Evolutionary conservation across 2,329 filamentous ascomycete genomes (phyloP).

Genomic region (Diaporthe australafricana): DNA sequence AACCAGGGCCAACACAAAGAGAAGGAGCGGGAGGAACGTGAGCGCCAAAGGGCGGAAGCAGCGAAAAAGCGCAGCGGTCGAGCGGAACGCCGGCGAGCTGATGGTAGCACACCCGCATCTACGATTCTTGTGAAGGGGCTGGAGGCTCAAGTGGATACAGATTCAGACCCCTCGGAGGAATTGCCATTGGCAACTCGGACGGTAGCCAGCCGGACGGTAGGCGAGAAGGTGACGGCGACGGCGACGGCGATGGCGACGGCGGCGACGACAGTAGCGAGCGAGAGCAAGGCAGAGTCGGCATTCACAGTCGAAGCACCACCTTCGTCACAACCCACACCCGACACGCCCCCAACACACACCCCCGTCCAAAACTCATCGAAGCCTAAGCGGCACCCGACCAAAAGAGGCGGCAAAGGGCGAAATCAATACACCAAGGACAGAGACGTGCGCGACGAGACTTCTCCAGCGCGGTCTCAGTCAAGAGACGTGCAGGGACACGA

Average conservation of each 20-base stretch:
- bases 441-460: constrained; percentile 68
- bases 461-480: constrained; percentile 65
- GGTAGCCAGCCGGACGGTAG: constrained; percentile 46
- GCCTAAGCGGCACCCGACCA: constrained; percentile 73
- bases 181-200: constrained; percentile 61
- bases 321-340: constrained; percentile 58
- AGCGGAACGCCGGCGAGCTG: constrained; percentile 81
- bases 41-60: constrained; percentile 78
- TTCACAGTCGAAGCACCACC: constrained; percentile 54
- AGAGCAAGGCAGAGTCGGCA: constrained; percentile 38
- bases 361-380: constrained; percentile 64
- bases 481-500: constrained; percentile 65
- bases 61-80: constrained; percentile 84
- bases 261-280: constrained; percentile 28
- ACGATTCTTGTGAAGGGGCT: constrained; percentile 43
- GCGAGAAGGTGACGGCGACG: constrained; percentile 33
- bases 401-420: constrained; percentile 76
- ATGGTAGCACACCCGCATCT: constrained; percentile 67
- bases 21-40: constrained; percentile 78
- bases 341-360: constrained; percentile 57
- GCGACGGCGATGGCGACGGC: constrained; percentile 32
- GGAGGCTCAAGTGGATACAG: constrained; percentile 59
- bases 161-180: constrained; percentile 80
- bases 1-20: constrained; percentile 63
- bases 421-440: constrained; percentile 88